Conservation (phyloP, 768 basidiomycete genomes). For the Psilocybe azurescens region DNA sequence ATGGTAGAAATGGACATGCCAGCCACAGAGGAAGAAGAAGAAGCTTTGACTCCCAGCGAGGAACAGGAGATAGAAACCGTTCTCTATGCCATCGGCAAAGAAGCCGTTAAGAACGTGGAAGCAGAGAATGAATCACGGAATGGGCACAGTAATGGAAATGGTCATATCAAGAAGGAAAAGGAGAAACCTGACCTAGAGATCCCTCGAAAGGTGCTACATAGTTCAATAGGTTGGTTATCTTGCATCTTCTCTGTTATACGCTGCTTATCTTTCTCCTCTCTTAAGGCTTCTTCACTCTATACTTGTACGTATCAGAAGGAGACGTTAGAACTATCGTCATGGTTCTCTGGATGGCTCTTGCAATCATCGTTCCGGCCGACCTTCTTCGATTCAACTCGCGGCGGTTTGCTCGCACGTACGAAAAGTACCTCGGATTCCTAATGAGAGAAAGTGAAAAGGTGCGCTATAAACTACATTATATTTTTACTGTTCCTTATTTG, state of each 20-base stretch:
- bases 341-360: constrained; percentile 68
- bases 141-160: constrained; percentile 20
- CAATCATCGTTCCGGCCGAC: constrained; percentile 76
- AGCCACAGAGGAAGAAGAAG: constrained; percentile 41
- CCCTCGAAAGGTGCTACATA: constrained; percentile 86
- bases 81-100: constrained; percentile 23
- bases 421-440: constrained; percentile 74
- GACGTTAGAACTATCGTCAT: constrained; percentile 68
- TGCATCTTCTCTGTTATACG: background rate
- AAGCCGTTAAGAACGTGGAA: constrained; percentile 20
- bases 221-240: constrained; percentile 75
- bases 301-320: constrained; percentile 53
- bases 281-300: constrained; percentile 47
- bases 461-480: constrained; percentile 17
- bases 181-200: constrained; percentile 84
- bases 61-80: constrained; percentile 33
- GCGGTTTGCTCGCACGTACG: constrained; percentile 72
- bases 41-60: constrained; percentile 27
- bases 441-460: constrained; percentile 92
- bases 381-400: constrained; percentile 71
- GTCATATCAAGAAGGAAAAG: constrained; percentile 16
- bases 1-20: constrained; percentile 30
- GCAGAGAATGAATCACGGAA: constrained; percentile 18
- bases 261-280: constrained; percentile 6
- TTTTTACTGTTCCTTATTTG: constrained; percentile 1